phyloP scores from a whole-genome alignment of 2,329 filamentous ascomycete genomes.

The Diaporthe citri region DNA sequence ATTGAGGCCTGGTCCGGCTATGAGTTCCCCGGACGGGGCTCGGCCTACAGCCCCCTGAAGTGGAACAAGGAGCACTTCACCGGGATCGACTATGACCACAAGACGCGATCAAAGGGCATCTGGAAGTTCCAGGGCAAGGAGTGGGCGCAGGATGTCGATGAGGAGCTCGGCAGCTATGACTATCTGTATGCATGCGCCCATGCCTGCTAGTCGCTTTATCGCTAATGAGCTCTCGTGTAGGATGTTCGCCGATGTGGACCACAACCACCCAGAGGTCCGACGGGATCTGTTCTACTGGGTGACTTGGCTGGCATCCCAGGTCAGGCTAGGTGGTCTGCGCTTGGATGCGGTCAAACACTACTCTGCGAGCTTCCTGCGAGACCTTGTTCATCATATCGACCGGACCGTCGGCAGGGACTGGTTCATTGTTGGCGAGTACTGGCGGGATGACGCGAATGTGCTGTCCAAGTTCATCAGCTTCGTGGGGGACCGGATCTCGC shows the following conservation, averaged over 20 bases:
- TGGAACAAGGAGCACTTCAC: conserved; percentile 78
- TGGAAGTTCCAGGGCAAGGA: conserved; percentile 74
- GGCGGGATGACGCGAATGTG: conserved; percentile 68
- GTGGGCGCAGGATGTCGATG: conserved; percentile 70
- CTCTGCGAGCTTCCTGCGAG: conserved; percentile 49
- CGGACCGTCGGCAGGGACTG: conserved; percentile 59
- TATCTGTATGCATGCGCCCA: conserved; percentile 47
- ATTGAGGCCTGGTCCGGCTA: conserved; percentile 79
- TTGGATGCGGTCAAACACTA: conserved; percentile 54
- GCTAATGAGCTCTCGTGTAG: conserved; percentile 40
- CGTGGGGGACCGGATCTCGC: conserved; percentile 66
- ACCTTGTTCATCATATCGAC: conserved; percentile 47
- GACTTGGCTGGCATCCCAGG: conserved; percentile 48
- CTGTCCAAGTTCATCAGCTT: conserved; percentile 69
- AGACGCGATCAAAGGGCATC: conserved; percentile 67
- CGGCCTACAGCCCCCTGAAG: conserved; percentile 70
- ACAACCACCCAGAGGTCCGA: conserved; percentile 49
- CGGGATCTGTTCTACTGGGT: conserved; percentile 50
- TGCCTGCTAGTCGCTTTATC: background rate
- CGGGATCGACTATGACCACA: conserved; percentile 75
- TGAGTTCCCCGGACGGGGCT: conserved; percentile 71
- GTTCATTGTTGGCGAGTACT: conserved; percentile 79
- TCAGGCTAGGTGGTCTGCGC: conserved; percentile 50
- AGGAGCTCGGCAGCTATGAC: conserved; percentile 73
- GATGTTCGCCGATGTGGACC: conserved; percentile 53